Base-by-base conservation (phyloP, 176 grass and related monocot species). In the Hyparrhenia diplandra region DNA sequence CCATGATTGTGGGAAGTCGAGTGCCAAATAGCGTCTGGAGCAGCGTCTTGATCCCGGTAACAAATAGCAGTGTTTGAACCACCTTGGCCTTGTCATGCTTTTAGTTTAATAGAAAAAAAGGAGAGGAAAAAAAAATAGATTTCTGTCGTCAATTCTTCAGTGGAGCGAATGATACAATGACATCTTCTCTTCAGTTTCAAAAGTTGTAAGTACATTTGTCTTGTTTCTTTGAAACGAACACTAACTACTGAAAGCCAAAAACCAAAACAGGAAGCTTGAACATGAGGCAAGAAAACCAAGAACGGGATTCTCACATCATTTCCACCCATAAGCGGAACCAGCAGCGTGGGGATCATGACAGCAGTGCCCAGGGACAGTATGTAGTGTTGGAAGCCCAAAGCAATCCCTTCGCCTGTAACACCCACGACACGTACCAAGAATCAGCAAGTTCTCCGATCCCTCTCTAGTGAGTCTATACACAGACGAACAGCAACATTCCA, bases 281-380 rank as follows among this genome's bases (percentile, higher is more conserved):
- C 47, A 52, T 9, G 20, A 57, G 52, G 52, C 21, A 57, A 59
- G 10, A 59, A 5, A 25, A 59, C 10, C 55, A 59, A 59, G n/a
- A 59, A 59, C 7, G n/a, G 25, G 51, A 80, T 64, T 54, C 88
- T 93, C 79, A 95, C 96, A 84, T 98, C 86, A 52, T 80, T 93
- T 77, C 96, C 96, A 75, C 96, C 96, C 96, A 98, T 98, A 23
- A 86, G 75, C 8, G 86, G 96, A 51, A 98, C 96, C 62, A 99
- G 41, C 67, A 95, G 67, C 24, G 92, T 93, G 28, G 96, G 96
- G 52, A 99, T 95, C 92, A 99, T 99, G 23, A 99, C 90, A 20
- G 92, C 84, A 24, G 92, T 93, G 34, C 96, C 92, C 76, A 95
- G 54, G 28, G 92, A 62, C 75, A 95, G 72, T 82, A 99, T 85